Percentiles rank a stretch among this genome's conserved stretches.
phyloP scores from a whole-genome alignment of 1,284 basidiomycete species.

The Ceratorhiza oryzae-sativae region DNA sequence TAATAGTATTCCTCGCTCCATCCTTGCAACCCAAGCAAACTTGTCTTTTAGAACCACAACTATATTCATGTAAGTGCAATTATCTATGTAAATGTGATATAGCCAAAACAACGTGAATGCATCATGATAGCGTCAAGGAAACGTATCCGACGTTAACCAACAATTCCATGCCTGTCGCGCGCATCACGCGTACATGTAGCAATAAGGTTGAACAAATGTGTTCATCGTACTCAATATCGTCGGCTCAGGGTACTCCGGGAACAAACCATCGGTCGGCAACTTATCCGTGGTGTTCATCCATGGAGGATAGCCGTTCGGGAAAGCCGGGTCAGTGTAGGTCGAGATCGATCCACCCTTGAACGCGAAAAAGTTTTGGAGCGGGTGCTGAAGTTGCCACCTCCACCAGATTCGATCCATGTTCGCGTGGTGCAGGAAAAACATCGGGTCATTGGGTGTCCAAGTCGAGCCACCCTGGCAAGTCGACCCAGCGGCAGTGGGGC shows the following conservation, averaged over 20 bases:
- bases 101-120: background rate
- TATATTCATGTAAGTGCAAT: background rate
- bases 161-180: too few relatives aligned
- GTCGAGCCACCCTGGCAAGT: constrained; percentile 26
- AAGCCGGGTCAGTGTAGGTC: constrained; percentile 31
- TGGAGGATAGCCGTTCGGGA: constrained; percentile 33
- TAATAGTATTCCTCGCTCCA: too few relatives aligned
- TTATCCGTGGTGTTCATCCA: constrained; percentile 22
- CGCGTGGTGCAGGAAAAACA: constrained; percentile 37
- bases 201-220: constrained; percentile 1
- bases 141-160: too few relatives aligned
- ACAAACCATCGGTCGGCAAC: constrained; percentile 28
- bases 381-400: constrained; percentile 26
- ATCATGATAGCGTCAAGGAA: too few relatives aligned
- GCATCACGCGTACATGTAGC: constrained; percentile 18
- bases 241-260: background rate
- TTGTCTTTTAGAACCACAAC: background rate
- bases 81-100: background rate
- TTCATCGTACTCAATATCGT: constrained; percentile 21
- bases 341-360: constrained; percentile 21
- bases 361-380: constrained; percentile 15
- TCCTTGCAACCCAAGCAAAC: too few relatives aligned
- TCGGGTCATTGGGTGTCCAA: constrained; percentile 32
- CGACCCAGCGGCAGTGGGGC: constrained; percentile 21
- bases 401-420: constrained; percentile 37